phyloP scores from a whole-genome alignment of 139 green algal species.

The Edaphochlamys debaryana region DNA sequence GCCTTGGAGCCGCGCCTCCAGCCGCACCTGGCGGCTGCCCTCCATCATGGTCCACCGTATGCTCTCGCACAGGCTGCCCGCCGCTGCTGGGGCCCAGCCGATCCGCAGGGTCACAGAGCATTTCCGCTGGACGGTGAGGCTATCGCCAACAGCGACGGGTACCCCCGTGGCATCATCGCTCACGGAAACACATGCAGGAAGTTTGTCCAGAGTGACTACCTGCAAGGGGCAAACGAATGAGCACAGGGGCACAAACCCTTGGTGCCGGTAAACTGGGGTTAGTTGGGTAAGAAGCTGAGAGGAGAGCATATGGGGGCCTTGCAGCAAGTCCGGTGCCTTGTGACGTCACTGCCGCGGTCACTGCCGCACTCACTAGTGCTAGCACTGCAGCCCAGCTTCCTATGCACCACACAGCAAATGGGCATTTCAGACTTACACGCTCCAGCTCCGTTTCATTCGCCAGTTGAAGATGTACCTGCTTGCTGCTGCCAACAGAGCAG shows the following conservation, averaged over 20 bases:
- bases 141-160: no score
- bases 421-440: slow-evolving; percentile 6
- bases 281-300: no score
- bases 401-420: not conserved
- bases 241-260: not conserved
- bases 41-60: slow-evolving; percentile 27
- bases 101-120: not conserved
- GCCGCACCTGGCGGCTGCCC: not conserved
- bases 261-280: no score
- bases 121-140: not conserved
- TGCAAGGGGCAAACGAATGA: not conserved
- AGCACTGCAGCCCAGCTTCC: not conserved
- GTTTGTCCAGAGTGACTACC: not conserved
- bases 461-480: not conserved
- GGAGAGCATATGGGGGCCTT: no score
- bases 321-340: no score
- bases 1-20: slow-evolving; percentile 24
- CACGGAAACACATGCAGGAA: not conserved
- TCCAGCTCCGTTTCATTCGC: slow-evolving; percentile 14
- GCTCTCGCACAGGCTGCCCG: not conserved
- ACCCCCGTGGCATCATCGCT: not conserved
- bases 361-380: no score
- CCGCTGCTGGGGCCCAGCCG: not conserved
- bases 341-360: no score
- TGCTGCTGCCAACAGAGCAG: not conserved